Base-by-base conservation (phyloP, 2,329 filamentous ascomycete species). In the Immersiporthe knoxdaviesiana region DNA sequence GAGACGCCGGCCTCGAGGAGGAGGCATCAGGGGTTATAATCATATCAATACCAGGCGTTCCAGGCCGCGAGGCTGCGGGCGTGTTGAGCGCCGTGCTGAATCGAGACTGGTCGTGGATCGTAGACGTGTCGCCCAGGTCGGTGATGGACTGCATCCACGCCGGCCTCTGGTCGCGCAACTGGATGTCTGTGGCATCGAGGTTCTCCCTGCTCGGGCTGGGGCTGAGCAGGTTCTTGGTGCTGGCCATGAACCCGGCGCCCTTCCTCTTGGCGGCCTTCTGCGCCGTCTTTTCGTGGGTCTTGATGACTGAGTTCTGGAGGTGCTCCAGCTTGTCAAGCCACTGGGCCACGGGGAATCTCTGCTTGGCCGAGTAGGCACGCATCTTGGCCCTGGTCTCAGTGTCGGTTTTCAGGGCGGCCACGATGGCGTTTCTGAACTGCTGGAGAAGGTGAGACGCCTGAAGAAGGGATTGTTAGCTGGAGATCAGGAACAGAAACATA, bases 281-380 rank as follows among this genome's bases (percentile, higher is more conserved):
- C 52, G 74, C 73, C 59, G 78, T 76, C 72, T 78, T 78, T 54
- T 75, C 68, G 72, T 78, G 77, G 50, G 72, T 18, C 67, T 70
- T 73, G 74, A 90, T 90, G 0, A 87, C 83, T 2, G 83, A 86
- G 8, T 80, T 79, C 73, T 90, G 88, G 30, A 91, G 81, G 58
- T 85, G 87, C 71, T 89, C 88, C 12, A 91, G 78, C 68, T 88
- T 87, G 73, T 89, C 85, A 67, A 89, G 83, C 88, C 88, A 91
- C 74, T 90, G 86, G 2, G 85, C 86, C 16, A 91, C 88, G 16
- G 88, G 88, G 78, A 91, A 91, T 37, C 88, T 82, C 74, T 91
- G 88, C 71, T 88, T 87, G 6, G 86, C 87, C 10, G 87, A 88
- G 65, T 87, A 82, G 60, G 88, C 88, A 75, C 88, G 83, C 88